These are phyloP conservation scores for Podaxis sp. DNA, from an alignment of 768 basidiomycete genomes.

Conservation along the genomic window DNA sequence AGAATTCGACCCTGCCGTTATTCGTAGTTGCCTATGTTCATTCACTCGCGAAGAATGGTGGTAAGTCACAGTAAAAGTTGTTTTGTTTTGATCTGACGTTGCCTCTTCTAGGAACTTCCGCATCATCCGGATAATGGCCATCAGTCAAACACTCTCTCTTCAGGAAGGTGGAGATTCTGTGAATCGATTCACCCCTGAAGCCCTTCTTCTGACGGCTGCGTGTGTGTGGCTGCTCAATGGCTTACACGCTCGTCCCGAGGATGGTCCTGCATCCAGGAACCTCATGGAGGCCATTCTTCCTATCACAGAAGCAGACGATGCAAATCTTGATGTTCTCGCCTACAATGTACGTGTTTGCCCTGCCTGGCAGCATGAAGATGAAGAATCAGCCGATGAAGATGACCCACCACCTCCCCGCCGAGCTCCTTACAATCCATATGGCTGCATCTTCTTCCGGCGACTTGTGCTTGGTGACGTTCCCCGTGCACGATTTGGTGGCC, in stretches of 20 bases:
- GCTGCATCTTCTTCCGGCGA: background rate
- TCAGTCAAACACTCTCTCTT: background rate
- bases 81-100: background rate
- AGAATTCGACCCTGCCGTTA: background rate
- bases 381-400: background rate
- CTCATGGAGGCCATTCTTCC: background rate
- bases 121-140: background rate
- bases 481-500: background rate
- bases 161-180: background rate
- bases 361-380: background rate
- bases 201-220: background rate
- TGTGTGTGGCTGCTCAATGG: background rate
- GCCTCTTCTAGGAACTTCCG: background rate
- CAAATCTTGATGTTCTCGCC: background rate
- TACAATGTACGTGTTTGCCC: background rate
- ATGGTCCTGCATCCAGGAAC: background rate
- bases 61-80: background rate
- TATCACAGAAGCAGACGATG: background rate
- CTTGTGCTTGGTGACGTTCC: background rate
- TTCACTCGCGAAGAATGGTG: slow-evolving; percentile 1
- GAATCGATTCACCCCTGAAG: background rate
- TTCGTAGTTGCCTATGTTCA: background rate
- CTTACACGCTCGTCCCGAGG: background rate
- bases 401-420: background rate
- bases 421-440: background rate